phyloP scores from a whole-genome alignment of 2,329 filamentous ascomycete genomes.

The Gaeumannomyces sp. region DNA sequence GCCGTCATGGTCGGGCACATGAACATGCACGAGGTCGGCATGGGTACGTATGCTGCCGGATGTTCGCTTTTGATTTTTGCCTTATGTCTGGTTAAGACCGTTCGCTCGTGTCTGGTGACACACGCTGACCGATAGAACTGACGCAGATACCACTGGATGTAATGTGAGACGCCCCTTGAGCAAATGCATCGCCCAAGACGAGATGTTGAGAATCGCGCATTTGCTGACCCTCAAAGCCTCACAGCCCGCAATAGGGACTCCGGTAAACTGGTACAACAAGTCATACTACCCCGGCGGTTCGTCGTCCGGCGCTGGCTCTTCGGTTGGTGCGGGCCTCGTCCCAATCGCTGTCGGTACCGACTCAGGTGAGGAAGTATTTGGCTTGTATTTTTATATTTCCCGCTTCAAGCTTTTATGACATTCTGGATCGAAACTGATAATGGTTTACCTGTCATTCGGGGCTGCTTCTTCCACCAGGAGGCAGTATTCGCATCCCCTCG shows the following conservation, averaged over 20 bases:
- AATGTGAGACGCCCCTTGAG: slow-evolving; percentile 42
- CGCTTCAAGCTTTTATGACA: no score
- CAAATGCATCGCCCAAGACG: neutral
- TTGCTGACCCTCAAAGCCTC: neutral
- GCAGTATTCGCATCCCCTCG: slow-evolving; percentile 67
- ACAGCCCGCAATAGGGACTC: slow-evolving; percentile 61
- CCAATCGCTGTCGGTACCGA: slow-evolving; percentile 73
- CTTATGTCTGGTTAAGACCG: neutral
- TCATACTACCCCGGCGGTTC: slow-evolving; percentile 76
- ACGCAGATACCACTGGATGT: slow-evolving; percentile 69
- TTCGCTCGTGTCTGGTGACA: neutral
- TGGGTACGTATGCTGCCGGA: slow-evolving; percentile 35
- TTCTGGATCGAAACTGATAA: no score
- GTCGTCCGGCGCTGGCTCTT: slow-evolving; percentile 69
- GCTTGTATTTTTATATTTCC: no score
- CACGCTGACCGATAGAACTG: neutral
- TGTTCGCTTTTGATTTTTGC: neutral
- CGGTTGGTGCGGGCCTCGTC: slow-evolving; percentile 62
- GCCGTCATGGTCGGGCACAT: slow-evolving; percentile 71
- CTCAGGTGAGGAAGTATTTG: slow-evolving; percentile 36
- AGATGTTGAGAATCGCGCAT: neutral
- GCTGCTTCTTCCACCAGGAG: slow-evolving; percentile 32
- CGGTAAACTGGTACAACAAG: slow-evolving; percentile 70
- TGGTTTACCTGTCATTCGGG: no score
- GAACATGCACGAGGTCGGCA: slow-evolving; percentile 74